Base-by-base conservation (phyloP, 2,329 filamentous ascomycete species). In the Xylaria hypoxylon region DNA sequence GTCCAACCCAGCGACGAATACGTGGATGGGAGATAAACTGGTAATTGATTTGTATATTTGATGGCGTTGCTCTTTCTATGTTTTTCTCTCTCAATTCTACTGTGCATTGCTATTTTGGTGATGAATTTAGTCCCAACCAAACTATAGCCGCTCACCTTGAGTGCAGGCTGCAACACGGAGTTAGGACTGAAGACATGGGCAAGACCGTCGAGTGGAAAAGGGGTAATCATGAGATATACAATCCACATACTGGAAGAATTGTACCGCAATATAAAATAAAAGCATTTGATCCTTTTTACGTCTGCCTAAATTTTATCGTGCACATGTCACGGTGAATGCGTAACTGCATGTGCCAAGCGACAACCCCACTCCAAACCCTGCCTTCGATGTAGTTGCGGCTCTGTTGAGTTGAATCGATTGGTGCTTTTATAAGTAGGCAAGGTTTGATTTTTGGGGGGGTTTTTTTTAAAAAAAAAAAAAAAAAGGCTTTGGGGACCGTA, bases 221-320 rank as follows among this genome's bases (percentile, higher is more conserved):
- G 55, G 64, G 52, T 51, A 57, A 55, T 63, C 28, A 50, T 61
- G 48, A 69, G 55, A 59, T 55, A 63, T 59, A 71, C 66, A 70
- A 60, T 72, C 68, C 68, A 72, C 59, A 74, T 69, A 67, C 72
- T 74, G 65, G 62, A 72, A 67, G 68, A 22, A 40, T 48, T 70
- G 70, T 72, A 69, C 63, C 65, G 70, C 70, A 71, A 75, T 74
- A 73, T 68, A 56, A 63, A 73, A 38, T 15, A 38, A 71, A 75
- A 74, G 71, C 69, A 70, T 67, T 74, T 74, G 70, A 69, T 71
- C 62, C 64, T 74, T 74, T 33, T 51, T 53, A 31, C 26, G 40
- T 56, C 31, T 53, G 15, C 17, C 24, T 24, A 13, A 15, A 15
- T 51, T 13, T 10, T n/a, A 28, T 45, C 35, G 11, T 5, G 5